Base-by-base conservation (phyloP, 2,329 filamentous ascomycete species). In the Coleophoma cylindrospora region DNA sequence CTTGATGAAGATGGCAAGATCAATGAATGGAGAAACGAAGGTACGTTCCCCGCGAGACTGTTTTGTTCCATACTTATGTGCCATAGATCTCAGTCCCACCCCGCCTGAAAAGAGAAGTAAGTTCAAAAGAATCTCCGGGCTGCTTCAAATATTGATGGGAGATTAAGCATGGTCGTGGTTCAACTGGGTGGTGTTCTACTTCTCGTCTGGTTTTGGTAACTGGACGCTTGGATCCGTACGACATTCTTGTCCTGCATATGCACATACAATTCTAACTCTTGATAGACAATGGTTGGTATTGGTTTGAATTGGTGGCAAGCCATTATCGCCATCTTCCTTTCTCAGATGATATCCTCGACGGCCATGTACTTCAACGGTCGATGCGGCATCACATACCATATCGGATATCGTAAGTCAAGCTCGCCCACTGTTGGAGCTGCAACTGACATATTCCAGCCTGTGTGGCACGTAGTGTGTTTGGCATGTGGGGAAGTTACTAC, bases 401-500 rank as follows among this genome's bases (percentile, higher is more conserved):
- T 69, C 21, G 67, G 65, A 6, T 71, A 66, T 48, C 68, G 68
- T 2, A 61, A 45, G 43, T 34, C 19, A 22, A 22, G 6, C 4
- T 11, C 7, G 2, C 17, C 17, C 4, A 13, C 17, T 15, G 19
- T 34, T 27, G 1, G 12, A 9, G 12, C n/a, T 17, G 14, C 10
- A 13, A 45, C 27, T 45, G 15, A 45, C 22, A 14, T 45, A 11
- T 27, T 17, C 6, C 12, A 45, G 43, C 43, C 32, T 45, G 65
- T 15, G 61, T 70, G 17, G 62, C 61, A n/a, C 60, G 70, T n/a
- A 61, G 60, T 9, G 67, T 69, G 8, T 70, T 71, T 52, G 70
- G 70, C 50, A 70, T 71, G 64, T 70, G 61, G 52, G 70, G 69
- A 14, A 63, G 66, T 8, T 74, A 70, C 57, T 74, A 72, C 51